Evolutionary conservation across 345 rosid species (phyloP).

Genomic region (Eucalyptus regnans): DNA sequence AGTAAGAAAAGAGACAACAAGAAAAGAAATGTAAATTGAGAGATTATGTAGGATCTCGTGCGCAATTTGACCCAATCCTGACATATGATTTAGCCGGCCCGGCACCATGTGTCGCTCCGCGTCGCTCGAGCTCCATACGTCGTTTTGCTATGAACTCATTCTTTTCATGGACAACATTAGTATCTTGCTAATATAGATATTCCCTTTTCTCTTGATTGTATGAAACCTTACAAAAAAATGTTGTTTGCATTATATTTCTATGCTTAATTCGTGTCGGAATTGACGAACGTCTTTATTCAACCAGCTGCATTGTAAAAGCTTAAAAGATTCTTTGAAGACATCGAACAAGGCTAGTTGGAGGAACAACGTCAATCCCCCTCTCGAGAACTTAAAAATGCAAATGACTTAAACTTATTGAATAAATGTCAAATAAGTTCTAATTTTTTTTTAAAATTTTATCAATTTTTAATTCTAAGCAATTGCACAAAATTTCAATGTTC

Average conservation of each 20-base stretch:
- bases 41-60: background rate
- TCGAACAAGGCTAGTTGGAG: background rate
- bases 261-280: background rate
- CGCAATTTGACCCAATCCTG: background rate
- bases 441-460: no score
- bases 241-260: background rate
- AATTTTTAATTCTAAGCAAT: background rate
- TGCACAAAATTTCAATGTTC: background rate
- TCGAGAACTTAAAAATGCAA: background rate
- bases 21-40: background rate
- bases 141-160: background rate
- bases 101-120: background rate
- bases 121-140: background rate
- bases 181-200: background rate
- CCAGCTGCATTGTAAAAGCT: background rate
- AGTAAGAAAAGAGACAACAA: background rate
- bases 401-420: background rate
- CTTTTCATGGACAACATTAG: background rate
- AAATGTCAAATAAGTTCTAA: rapidly evolving
- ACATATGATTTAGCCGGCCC: background rate
- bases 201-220: background rate
- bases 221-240: background rate
- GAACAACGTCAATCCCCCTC: background rate
- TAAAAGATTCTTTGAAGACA: background rate
- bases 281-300: background rate